A percentile compares a stretch with the other conserved stretches of the same genome.
phyloP scores from a whole-genome alignment of 2,329 filamentous ascomycete genomes.

The Alternaria longipes region DNA sequence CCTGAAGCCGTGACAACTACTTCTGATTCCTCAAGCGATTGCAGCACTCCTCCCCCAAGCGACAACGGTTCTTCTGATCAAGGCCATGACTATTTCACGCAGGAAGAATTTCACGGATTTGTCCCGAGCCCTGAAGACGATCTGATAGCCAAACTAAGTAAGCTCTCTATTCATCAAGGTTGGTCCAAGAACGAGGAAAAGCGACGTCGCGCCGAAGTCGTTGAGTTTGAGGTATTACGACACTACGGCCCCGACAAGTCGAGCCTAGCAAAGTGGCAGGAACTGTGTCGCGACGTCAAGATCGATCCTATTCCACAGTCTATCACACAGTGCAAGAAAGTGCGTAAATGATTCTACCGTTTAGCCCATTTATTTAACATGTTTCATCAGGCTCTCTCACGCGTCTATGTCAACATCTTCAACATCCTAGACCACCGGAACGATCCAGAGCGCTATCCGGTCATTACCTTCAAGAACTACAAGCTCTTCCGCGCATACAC shows the following conservation, averaged over 20 bases:
- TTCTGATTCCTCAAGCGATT: constrained; percentile 1
- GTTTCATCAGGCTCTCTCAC: constrained; percentile 15
- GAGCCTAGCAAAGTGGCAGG: constrained; percentile 33
- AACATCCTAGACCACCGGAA: constrained; percentile 27
- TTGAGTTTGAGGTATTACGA: constrained; percentile 21
- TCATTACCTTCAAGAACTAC: constrained; percentile 10
- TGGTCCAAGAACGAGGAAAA: constrained; percentile 20
- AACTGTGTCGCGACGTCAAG: constrained; percentile 29
- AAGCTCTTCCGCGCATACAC: constrained; percentile 17
- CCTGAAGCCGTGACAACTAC: not conserved
- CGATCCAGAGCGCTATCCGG: not conserved
- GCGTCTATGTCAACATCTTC: constrained; percentile 25
- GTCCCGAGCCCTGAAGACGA: constrained; percentile 8
- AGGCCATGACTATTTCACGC: constrained; percentile 1
- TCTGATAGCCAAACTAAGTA: constrained; percentile 25
- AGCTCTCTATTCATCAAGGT: constrained; percentile 21
- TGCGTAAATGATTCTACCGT: not conserved
- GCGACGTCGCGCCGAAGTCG: constrained; percentile 10
- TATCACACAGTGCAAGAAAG: constrained; percentile 38
- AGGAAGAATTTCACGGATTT: constrained; percentile 21
- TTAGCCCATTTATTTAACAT: not conserved
- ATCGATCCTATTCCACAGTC: constrained; percentile 23
- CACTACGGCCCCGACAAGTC: constrained; percentile 19
- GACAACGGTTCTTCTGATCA: not conserved
- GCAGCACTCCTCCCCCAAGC: constrained; percentile 3